These are phyloP conservation scores for Colletotrichum destructivum DNA, from an alignment of 2,329 filamentous ascomycete species.

Conservation along the genomic window DNA sequence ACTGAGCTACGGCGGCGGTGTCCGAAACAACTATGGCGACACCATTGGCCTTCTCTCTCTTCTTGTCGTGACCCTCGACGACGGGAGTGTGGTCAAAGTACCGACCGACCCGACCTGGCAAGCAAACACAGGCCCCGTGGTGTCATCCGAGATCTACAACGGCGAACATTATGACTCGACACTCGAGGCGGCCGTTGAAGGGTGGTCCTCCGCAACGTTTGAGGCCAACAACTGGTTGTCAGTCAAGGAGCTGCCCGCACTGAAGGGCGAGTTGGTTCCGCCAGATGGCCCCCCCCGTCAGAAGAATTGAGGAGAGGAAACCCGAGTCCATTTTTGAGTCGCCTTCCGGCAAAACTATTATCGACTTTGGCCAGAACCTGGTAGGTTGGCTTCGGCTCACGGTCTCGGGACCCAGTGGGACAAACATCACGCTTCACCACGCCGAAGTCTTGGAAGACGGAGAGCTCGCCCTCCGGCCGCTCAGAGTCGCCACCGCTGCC, in stretches of 20 bases:
- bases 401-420: constrained; percentile 54
- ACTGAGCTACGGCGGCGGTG: constrained; percentile 49
- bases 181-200: constrained; percentile 48
- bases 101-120: constrained; percentile 58
- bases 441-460: constrained; percentile 69
- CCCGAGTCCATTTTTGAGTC: constrained; percentile 51
- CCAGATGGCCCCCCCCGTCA: constrained; percentile 61
- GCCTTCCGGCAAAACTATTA: constrained; percentile 59
- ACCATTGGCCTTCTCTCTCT: constrained; percentile 56
- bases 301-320: constrained; percentile 52
- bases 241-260: constrained; percentile 50
- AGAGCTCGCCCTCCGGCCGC: constrained; percentile 58
- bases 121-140: constrained; percentile 51
- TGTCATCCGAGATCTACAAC: constrained; percentile 63
- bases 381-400: constrained; percentile 64
- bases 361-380: constrained; percentile 73
- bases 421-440: constrained; percentile 63
- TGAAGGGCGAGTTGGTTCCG: constrained; percentile 54
- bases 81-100: constrained; percentile 49
- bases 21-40: constrained; percentile 57
- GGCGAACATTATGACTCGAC: constrained; percentile 66
- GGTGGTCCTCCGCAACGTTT: constrained; percentile 48
- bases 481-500: constrained; percentile 58
- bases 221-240: constrained; percentile 48
- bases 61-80: constrained; percentile 53